A percentile compares a stretch with the other conserved stretches of the same genome.
Evolutionary conservation across 179 eudicot genomes (phyloP).

Genomic region (Corrigiola litoralis): DNA sequence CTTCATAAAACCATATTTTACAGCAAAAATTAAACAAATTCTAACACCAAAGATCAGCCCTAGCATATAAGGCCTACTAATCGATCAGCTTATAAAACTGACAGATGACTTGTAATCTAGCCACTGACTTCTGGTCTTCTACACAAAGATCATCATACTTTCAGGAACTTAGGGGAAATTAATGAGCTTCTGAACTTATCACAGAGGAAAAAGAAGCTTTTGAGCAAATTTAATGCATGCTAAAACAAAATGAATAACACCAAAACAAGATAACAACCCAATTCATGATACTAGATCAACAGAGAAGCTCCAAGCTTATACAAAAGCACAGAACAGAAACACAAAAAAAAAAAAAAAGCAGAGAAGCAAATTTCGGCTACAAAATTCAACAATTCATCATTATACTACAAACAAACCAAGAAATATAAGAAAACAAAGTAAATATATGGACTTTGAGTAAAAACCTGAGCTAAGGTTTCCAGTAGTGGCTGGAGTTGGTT

Average conservation of each 20-base stretch:
- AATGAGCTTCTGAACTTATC: too few species aligned
- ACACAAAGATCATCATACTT: too few species aligned
- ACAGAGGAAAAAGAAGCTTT: too few species aligned
- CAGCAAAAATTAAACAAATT: not conserved
- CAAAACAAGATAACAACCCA: not conserved
- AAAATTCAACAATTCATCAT: not conserved
- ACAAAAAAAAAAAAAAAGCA: not conserved
- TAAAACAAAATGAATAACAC: conserved; percentile 1
- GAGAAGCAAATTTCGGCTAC: not conserved
- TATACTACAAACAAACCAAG: not conserved
- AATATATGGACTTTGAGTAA: not conserved
- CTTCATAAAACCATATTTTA: not conserved
- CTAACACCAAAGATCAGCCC: not conserved
- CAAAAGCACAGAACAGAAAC: not conserved
- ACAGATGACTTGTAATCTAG: too few species aligned
- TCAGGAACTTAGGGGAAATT: too few species aligned
- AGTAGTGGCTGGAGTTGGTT: conserved; percentile 37
- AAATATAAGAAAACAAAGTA: not conserved
- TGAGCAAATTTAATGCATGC: not conserved
- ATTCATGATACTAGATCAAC: not conserved
- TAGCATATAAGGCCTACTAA: not conserved
- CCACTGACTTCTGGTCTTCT: not conserved
- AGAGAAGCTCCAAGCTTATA: not conserved
- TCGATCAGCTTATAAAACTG: too few species aligned
- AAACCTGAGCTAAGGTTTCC: conserved; percentile 50